These are phyloP conservation scores for Hericium alpestre DNA, from an alignment of 768 basidiomycete species.

Conservation along the genomic window DNA sequence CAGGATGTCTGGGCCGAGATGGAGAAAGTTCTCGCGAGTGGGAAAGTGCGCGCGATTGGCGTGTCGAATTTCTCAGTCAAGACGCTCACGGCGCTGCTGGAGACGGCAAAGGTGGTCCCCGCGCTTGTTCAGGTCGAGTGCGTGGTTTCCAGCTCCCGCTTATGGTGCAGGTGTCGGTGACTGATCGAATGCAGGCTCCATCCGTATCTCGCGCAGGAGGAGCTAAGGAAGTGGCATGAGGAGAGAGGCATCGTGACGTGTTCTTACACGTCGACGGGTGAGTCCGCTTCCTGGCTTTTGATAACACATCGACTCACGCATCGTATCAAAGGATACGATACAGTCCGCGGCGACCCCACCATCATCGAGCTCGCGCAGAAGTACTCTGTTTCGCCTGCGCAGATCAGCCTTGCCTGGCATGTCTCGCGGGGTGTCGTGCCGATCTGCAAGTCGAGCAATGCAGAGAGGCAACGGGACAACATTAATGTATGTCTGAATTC, in stretches of 20 bases:
- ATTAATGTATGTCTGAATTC: slow-evolving; percentile 26
- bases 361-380: slow-evolving; percentile 36
- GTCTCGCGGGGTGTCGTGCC: slow-evolving; percentile 32
- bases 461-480: slow-evolving; percentile 39
- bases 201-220: slow-evolving; percentile 41
- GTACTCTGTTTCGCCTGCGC: slow-evolving; percentile 34
- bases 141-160: background rate
- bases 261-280: slow-evolving; percentile 41
- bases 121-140: slow-evolving; percentile 41
- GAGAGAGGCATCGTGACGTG: slow-evolving; percentile 38
- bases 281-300: background rate
- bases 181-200: slow-evolving; percentile 25
- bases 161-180: background rate
- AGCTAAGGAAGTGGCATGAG: slow-evolving; percentile 35
- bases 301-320: background rate
- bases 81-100: slow-evolving; percentile 27
- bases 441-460: slow-evolving; percentile 38
- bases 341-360: slow-evolving; percentile 34
- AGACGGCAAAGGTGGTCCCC: slow-evolving; percentile 30
- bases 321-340: background rate
- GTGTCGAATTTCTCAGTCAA: slow-evolving; percentile 52
- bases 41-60: slow-evolving; percentile 44
- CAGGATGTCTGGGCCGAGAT: slow-evolving; percentile 76
- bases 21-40: slow-evolving; percentile 60
- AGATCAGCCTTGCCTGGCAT: slow-evolving; percentile 45